Conservation (phyloP, 1,284 basidiomycete genomes). For the Pulchroboletus neoregius region DNA sequence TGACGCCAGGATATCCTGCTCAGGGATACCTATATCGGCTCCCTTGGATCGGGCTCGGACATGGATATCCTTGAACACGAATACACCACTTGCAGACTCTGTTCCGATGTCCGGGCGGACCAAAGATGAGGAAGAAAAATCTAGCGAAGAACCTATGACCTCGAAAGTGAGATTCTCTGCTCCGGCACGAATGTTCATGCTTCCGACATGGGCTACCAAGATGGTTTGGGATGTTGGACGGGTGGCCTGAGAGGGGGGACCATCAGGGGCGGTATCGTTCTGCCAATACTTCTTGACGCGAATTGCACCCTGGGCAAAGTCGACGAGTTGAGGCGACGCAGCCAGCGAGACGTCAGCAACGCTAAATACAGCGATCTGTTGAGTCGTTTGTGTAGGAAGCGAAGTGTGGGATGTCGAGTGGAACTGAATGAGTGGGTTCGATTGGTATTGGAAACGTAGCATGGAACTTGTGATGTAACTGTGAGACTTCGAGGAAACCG, state of each 20-base stretch:
- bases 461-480: conserved; percentile 26
- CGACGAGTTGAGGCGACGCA: conserved; percentile 58
- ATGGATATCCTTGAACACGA: conserved; percentile 47
- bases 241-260: conserved; percentile 1
- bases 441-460: conserved; percentile 29
- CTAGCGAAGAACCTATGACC: conserved; percentile 40
- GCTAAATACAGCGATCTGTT: conserved; percentile 39
- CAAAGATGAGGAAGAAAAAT: conserved; percentile 39
- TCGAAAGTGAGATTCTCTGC: conserved; percentile 47
- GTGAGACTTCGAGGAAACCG: conserved; percentile 22
- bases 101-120: conserved; percentile 35
- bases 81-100: conserved; percentile 45
- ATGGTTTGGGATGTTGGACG: conserved; percentile 21
- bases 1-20: conserved; percentile 58
- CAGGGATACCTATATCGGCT: conserved; percentile 37
- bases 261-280: neutral
- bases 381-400: conserved; percentile 25
- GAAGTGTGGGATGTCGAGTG: conserved; percentile 18
- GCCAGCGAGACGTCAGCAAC: conserved; percentile 45
- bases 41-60: conserved; percentile 53
- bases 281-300: conserved; percentile 39
- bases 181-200: conserved; percentile 52
- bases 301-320: conserved; percentile 56
- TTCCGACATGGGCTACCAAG: conserved; percentile 36
- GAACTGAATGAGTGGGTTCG: conserved; percentile 8